A percentile compares a stretch with the other conserved stretches of the same genome.
These are phyloP conservation scores for Penicillium occitanis DNA, from an alignment of 2,329 filamentous ascomycete genomes.

Conservation along the genomic window DNA sequence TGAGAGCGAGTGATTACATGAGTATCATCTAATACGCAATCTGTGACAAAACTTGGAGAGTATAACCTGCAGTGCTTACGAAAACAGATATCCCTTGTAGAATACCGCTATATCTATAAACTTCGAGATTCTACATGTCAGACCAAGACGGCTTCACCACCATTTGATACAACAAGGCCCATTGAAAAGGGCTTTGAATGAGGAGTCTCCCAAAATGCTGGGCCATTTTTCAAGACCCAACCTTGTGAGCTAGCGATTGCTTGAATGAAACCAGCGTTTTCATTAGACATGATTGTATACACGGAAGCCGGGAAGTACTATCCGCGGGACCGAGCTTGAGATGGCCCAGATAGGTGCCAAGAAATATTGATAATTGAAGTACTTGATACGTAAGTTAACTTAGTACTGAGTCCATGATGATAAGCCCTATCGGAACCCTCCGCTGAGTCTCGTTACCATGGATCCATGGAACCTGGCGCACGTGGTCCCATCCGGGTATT, in stretches of 20 bases:
- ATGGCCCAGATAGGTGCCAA: neutral
- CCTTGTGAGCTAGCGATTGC: neutral
- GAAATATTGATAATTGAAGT: neutral
- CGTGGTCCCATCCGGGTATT: neutral
- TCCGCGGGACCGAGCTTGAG: neutral
- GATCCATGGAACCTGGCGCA: neutral
- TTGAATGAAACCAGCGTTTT: neutral
- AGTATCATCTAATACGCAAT: neutral
- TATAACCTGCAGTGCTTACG: neutral
- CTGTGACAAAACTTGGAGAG: neutral
- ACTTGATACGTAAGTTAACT: neutral
- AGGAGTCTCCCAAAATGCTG: neutral
- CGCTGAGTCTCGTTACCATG: neutral
- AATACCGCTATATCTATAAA: neutral
- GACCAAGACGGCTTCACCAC: neutral
- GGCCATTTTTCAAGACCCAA: neutral
- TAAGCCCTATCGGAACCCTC: neutral
- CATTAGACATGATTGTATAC: neutral
- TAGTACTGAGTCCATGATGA: neutral
- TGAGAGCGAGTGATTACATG: neutral
- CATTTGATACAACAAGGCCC: neutral
- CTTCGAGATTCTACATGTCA: too few species aligned
- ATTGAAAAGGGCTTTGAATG: neutral
- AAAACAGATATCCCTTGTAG: neutral
- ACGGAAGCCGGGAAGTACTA: neutral